These are phyloP conservation scores for Plasmodium berghei DNA, from an alignment of 169 alveolate genomes.

Conservation along the genomic window DNA sequence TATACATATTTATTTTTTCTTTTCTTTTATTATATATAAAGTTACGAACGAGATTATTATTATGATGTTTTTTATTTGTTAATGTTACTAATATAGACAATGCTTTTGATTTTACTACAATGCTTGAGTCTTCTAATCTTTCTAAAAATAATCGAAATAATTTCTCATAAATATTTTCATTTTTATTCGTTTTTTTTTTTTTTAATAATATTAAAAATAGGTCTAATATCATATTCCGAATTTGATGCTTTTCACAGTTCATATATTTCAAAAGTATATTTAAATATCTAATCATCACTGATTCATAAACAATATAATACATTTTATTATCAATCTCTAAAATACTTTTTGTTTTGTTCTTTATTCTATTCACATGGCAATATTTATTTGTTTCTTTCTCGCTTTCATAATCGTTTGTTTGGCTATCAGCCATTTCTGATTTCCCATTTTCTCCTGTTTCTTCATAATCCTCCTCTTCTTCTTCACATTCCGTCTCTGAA, in stretches of 20 bases:
- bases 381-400: background rate
- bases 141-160: conserved; percentile 53
- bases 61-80: conserved; percentile 46
- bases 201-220: conserved; percentile 47
- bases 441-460: background rate
- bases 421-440: background rate
- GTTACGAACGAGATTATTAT: conserved; percentile 28
- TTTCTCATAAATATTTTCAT: conserved; percentile 51
- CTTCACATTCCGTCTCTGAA: conserved; percentile 54
- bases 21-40: conserved; percentile 67
- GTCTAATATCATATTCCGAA: conserved; percentile 35
- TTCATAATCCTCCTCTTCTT: background rate
- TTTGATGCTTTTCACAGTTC: conserved; percentile 62
- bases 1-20: conserved; percentile 67
- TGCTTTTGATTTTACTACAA: conserved; percentile 58
- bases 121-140: conserved; percentile 63
- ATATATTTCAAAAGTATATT: conserved; percentile 47
- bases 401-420: background rate
- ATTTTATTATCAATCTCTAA: conserved; percentile 35
- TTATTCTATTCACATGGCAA: background rate
- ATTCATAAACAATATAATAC: conserved; percentile 39
- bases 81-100: conserved; percentile 38
- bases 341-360: conserved; percentile 21
- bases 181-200: conserved; percentile 55
- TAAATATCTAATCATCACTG: conserved; percentile 52